Percentiles rank a stretch among this genome's conserved stretches.
These are phyloP conservation scores for Aspergillus cristatus DNA, from an alignment of 495 filamentous ascomycete genomes.

Conservation along the genomic window DNA sequence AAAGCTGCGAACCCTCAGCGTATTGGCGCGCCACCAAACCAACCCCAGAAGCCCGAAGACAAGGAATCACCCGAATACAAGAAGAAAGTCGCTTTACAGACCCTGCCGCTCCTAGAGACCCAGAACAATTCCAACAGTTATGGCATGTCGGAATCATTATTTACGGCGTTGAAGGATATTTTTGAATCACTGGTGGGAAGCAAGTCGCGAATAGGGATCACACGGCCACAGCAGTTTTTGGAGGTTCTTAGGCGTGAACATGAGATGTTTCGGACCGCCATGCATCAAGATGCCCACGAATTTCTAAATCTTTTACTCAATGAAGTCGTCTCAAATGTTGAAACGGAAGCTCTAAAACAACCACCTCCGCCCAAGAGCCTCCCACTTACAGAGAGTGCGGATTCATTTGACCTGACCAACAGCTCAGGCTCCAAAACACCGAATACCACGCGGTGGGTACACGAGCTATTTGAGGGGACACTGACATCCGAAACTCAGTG, in stretches of 20 bases:
- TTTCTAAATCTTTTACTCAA: slow-evolving; percentile 95
- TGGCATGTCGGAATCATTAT: slow-evolving; percentile 90
- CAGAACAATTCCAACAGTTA: slow-evolving; percentile 72
- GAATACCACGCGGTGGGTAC: slow-evolving; percentile 77
- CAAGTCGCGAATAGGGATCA: slow-evolving; percentile 72
- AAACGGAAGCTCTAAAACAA: slow-evolving; percentile 61
- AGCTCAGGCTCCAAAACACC: slow-evolving; percentile 38
- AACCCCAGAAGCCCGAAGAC: slow-evolving; percentile 64
- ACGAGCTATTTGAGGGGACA: slow-evolving; percentile 92
- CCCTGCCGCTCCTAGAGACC: slow-evolving; percentile 73
- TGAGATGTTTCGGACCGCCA: slow-evolving; percentile 92
- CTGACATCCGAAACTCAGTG: slow-evolving; percentile 95
- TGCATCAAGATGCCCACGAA: slow-evolving; percentile 98
- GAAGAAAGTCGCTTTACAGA: slow-evolving; percentile 86
- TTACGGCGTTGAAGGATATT: slow-evolving; percentile 90
- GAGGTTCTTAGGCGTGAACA: slow-evolving; percentile 90
- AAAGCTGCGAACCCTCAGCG: slow-evolving; percentile 25
- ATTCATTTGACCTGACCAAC: slow-evolving; percentile 32
- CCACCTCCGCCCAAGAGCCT: slow-evolving; percentile 28
- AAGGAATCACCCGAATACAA: slow-evolving; percentile 88
- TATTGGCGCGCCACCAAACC: slow-evolving; percentile 42
- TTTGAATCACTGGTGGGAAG: slow-evolving; percentile 86
- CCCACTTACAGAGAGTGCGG: slow-evolving; percentile 26
- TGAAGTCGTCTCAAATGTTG: slow-evolving; percentile 88
- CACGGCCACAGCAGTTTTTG: slow-evolving; percentile 88